Conservation (phyloP, 805 yeast species). For the Myxozyma melibiosi region DNA sequence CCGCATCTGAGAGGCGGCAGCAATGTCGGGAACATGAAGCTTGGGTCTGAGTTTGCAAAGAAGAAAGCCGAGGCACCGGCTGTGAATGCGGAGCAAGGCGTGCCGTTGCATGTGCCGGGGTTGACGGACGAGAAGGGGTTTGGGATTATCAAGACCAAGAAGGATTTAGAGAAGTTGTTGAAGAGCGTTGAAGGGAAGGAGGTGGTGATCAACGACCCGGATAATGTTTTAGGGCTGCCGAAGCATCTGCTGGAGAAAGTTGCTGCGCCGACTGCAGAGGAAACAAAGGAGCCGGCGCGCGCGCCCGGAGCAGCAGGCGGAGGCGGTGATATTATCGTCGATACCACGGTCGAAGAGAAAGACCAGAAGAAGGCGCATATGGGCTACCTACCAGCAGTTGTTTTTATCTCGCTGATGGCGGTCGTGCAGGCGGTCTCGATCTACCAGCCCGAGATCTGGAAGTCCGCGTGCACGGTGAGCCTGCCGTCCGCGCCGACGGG, state of each 20-base stretch:
- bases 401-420: constrained; percentile 4
- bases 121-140: constrained; percentile 15
- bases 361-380: constrained; percentile 1
- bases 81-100: neutral
- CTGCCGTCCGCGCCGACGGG: constrained; percentile 9
- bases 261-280: neutral
- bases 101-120: constrained; percentile 13
- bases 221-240: neutral
- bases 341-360: constrained; percentile 6
- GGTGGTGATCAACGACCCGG: neutral
- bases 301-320: constrained; percentile 10
- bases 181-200: neutral
- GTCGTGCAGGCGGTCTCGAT: constrained; percentile 4
- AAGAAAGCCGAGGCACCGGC: neutral
- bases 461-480: neutral
- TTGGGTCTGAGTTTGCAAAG: neutral
- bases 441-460: constrained; percentile 16
- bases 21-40: neutral
- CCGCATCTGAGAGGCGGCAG: neutral
- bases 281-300: neutral
- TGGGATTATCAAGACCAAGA: neutral
- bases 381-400: constrained; percentile 8
- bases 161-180: neutral
- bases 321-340: constrained; percentile 10
- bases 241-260: neutral